These are phyloP conservation scores for Galeopsis tetrahit DNA, from an alignment of 257 asterid species.

Conservation along the genomic window DNA sequence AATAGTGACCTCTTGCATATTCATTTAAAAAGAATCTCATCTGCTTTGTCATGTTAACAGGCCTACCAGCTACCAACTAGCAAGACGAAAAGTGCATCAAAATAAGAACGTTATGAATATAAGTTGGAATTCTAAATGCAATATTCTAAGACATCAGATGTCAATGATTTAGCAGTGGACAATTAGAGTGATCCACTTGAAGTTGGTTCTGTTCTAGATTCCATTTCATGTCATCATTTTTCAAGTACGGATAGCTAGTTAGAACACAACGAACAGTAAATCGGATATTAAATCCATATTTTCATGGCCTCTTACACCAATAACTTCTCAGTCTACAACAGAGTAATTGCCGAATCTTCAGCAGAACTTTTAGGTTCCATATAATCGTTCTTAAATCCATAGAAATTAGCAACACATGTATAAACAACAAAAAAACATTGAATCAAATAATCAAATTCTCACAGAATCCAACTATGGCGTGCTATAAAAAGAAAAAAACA, in stretches of 20 bases:
- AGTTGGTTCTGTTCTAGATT: not conserved
- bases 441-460: slow-evolving; percentile 1
- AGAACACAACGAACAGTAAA: not conserved
- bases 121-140: not conserved
- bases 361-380: not conserved
- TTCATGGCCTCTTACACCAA: not conserved
- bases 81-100: not conserved
- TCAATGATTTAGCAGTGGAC: not conserved
- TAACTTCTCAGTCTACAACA: not conserved
- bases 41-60: not conserved
- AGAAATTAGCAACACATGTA: not conserved
- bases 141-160: slow-evolving; percentile 7
- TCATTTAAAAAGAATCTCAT: not conserved
- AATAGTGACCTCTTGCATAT: not conserved
- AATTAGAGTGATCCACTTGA: not conserved
- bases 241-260: not conserved
- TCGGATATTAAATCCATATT: not conserved
- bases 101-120: slow-evolving; percentile 3
- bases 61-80: not conserved
- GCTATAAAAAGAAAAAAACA: not conserved
- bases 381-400: slow-evolving; percentile 10
- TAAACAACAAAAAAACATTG: not conserved
- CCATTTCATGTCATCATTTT: not conserved
- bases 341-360: not conserved
- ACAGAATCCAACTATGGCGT: not conserved